These are phyloP conservation scores for Litchi chinensis DNA, from an alignment of 345 rosid species.

Conservation along the genomic window DNA sequence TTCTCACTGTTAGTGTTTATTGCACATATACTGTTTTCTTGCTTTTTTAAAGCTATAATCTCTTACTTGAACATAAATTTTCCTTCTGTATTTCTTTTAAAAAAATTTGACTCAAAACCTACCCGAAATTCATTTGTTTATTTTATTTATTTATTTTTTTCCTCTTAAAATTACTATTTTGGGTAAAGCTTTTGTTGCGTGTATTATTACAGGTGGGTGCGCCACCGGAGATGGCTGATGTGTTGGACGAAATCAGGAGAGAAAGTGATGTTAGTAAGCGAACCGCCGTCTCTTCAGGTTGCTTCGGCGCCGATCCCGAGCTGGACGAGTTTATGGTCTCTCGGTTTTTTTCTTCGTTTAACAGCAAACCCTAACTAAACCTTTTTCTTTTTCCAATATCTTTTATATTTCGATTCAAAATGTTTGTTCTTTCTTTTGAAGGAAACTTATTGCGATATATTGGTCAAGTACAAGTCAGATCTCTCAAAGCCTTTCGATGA, in stretches of 20 bases:
- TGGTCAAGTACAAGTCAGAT: constrained; percentile 51
- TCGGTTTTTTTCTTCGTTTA: neutral
- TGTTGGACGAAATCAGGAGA: constrained; percentile 45
- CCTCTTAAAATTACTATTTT: no score
- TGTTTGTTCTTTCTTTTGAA: constrained; percentile 11
- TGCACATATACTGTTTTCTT: neutral
- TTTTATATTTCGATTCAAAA: neutral
- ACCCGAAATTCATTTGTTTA: neutral
- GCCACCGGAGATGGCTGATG: constrained; percentile 45
- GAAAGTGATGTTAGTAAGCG: constrained; percentile 28
- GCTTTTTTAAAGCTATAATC: neutral
- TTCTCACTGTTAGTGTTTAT: neutral
- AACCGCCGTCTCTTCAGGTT: constrained; percentile 17
- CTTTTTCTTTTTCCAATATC: neutral
- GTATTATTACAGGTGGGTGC: constrained; percentile 51
- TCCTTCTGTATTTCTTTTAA: neutral
- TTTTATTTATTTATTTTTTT: neutral
- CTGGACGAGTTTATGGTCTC: constrained; percentile 71
- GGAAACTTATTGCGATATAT: constrained; percentile 46
- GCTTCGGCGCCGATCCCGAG: constrained; percentile 55
- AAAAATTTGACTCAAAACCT: neutral
- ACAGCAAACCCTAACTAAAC: constrained; percentile 29
- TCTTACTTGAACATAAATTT: neutral
- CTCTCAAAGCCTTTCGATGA: constrained; percentile 51
- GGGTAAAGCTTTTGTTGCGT: neutral